phyloP scores from a whole-genome alignment of 1,284 basidiomycete genomes.

The Ganoderma multipileum region DNA sequence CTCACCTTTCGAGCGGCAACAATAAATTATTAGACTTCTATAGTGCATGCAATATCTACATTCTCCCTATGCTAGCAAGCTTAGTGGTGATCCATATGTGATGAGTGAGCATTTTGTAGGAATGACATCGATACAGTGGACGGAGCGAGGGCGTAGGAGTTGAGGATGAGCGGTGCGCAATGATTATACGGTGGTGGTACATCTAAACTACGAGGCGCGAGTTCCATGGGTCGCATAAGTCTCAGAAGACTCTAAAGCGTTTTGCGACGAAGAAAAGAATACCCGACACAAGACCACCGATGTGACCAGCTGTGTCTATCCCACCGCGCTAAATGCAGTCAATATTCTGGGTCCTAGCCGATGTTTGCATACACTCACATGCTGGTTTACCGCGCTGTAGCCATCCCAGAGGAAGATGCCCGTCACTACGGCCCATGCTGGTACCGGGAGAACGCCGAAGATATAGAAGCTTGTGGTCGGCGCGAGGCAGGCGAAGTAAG shows the following conservation, averaged over 20 bases:
- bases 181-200: background rate
- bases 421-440: constrained; percentile 80
- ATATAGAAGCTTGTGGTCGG: constrained; percentile 78
- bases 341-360: constrained; percentile 17
- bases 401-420: constrained; percentile 81
- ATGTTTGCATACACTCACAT: constrained; percentile 45
- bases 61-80: background rate
- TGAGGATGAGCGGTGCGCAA: background rate
- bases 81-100: background rate
- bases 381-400: constrained; percentile 51
- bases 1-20: background rate
- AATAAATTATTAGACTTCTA: constrained; percentile 13
- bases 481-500: constrained; percentile 74
- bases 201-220: background rate
- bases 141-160: background rate
- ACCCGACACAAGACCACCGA: constrained; percentile 80
- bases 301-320: constrained; percentile 79
- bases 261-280: constrained; percentile 56
- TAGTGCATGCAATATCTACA: constrained; percentile 1
- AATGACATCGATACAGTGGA: background rate
- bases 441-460: constrained; percentile 85
- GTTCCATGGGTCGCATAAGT: background rate
- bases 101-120: background rate
- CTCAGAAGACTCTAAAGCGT: constrained; percentile 34
- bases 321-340: constrained; percentile 45